Evolutionary conservation across 345 rosid species (phyloP), one percentile per base, ranked within the genome.

Genomic region (Sonneratia caseolaris): DNA sequence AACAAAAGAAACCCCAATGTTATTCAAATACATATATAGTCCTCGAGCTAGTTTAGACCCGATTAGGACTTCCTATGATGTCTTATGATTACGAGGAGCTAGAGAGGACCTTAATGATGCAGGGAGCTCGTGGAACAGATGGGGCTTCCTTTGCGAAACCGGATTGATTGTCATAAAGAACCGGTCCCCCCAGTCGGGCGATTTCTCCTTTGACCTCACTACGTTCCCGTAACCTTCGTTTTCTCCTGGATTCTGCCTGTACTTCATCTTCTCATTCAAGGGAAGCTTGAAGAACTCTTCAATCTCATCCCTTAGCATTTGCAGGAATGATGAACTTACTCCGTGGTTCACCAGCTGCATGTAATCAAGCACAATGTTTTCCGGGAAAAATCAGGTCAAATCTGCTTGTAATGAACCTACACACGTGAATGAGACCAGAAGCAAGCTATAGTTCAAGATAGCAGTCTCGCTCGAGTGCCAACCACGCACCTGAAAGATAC

Each of bases 111-210:
- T 85, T 8, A 82, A 43, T 3, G 81, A 74, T 49, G 81, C 61
- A 71, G 79, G 84, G 64, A 84, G 82, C 72, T 78, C 75, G 27
- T 85, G 84, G 24, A 84, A 40, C 10, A 84, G 81, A 40, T 80
- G 84, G 15, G 76, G 36, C 56, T 76, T 82, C 68, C 84, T 76
- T 70, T 68, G 47, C 3, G 77, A 47, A 38, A 72, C 37, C 8
- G 84, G 84, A 71, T 76, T 76, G 64, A 76, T 74, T 37, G 62
- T 78, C 77, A 78, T 71, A 55, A 24, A 70, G 21, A 81, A 24
- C 67, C 81, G 48, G 42, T 81, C 84, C 0, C 77, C 84, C 84
- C 84, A 81, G 21, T 81, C 79, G 36, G 75, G 69, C 40, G 24
- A 1, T 2, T 81, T 81, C 42, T 57, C 48, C 5, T 64, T 81